Evolutionary conservation across 2,329 filamentous ascomycete species (phyloP), one percentile per base, ranked within the genome.

Genomic region (Cadophora luteo-olivacea): DNA sequence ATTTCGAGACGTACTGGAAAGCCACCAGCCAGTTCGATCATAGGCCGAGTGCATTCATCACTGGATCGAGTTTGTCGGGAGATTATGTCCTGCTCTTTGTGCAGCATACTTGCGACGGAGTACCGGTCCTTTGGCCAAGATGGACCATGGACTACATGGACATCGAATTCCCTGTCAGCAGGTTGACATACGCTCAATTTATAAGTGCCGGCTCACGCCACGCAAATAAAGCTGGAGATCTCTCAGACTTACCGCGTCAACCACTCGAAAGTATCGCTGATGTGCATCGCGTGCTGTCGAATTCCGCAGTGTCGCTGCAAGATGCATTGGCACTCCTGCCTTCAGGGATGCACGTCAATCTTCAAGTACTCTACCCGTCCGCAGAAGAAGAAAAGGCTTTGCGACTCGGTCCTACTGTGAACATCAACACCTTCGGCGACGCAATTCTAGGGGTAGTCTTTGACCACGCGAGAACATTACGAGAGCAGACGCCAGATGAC

Each of bases 1-100:
- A 98, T 77, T 99, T 98, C 75, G 96, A 97, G 71, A 98, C 96
- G 0, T 99, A 99, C 80, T 99, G 96, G 96, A 99, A 98, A 80
- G 95, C 95, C 0, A 99, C 96, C 0, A 97, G 94, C 76, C 94
- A 97, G 74, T 87, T 96, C 60, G 93, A 97, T 78, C 90, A 92
- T 62, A 92, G 94, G 58, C 91, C 92, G 29, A 96, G 88, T 77
- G 92, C 93, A 29, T 88, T 98, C 29, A 93, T 99, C 22, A 98
- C 95, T 0, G 96, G 95, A 0, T 98, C 95, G 11, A 98, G 95
- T 81, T 81, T 99, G 66, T 97, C 93, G 2, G 96, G 96, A n/a
- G 92, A 98, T 76, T 98, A 98, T 79, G 90, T 97, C 29, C 89
- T 94, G 66, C 82, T 99, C 8, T 97, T 94, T 77, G 92, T 98